These are phyloP conservation scores for Penicillium egyptiacum DNA, from an alignment of 495 filamentous ascomycete genomes.

Conservation along the genomic window DNA sequence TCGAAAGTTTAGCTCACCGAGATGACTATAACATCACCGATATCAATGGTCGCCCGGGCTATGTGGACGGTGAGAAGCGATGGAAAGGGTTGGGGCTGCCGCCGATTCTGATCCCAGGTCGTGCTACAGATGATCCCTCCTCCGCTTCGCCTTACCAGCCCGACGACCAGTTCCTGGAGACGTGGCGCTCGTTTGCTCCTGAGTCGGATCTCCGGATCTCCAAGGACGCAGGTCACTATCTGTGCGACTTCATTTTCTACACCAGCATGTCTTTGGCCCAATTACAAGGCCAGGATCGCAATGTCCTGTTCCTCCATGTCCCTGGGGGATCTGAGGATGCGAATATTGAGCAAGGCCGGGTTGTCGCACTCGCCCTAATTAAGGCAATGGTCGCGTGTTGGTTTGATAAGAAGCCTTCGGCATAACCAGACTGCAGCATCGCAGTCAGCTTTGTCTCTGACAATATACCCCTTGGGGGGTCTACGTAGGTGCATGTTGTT, in stretches of 20 bases:
- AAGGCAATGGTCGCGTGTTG: conserved; percentile 60
- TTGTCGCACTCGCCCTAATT: conserved; percentile 68
- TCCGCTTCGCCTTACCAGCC: conserved; percentile 30
- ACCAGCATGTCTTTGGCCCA: conserved; percentile 62
- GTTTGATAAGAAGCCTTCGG: conserved; percentile 29
- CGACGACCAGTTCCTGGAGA: conserved; percentile 34
- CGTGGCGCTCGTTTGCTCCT: conserved; percentile 35
- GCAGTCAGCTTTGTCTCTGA: not conserved
- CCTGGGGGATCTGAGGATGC: conserved; percentile 58
- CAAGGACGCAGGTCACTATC: conserved; percentile 74
- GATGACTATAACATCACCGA: conserved; percentile 72
- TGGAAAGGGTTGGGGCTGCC: conserved; percentile 48
- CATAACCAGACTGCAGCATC: conserved; percentile 7
- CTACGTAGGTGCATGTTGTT: not conserved
- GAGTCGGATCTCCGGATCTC: conserved; percentile 62
- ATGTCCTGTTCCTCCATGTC: conserved; percentile 78
- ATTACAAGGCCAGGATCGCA: conserved; percentile 49
- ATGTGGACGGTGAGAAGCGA: conserved; percentile 50
- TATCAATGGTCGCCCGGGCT: conserved; percentile 58
- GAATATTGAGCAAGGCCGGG: conserved; percentile 57
- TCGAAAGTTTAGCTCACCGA: conserved; percentile 71
- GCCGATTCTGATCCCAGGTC: conserved; percentile 34
- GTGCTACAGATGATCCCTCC: conserved; percentile 12
- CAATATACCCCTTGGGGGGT: not conserved
- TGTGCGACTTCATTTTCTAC: conserved; percentile 88